Evolutionary conservation across 1,284 basidiomycete genomes (phyloP).

Genomic region (Papiliotrema nemorosa): DNA sequence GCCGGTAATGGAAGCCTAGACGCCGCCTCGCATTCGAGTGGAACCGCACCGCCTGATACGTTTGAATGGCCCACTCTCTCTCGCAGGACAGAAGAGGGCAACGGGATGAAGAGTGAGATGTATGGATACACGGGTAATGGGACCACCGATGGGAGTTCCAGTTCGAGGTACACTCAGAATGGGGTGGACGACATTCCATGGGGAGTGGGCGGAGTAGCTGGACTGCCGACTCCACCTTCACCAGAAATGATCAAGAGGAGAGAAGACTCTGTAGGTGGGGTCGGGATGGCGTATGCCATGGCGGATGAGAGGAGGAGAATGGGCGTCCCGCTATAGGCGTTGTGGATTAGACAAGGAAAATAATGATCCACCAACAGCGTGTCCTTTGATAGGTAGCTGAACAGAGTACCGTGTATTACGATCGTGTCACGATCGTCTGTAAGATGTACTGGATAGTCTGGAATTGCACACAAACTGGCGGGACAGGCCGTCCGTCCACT

Average conservation of each 20-base stretch:
- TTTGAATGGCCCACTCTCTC: not conserved
- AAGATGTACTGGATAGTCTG: too few species aligned
- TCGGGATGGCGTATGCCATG: not conserved
- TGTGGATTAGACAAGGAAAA: too few species aligned
- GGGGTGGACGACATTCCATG: not conserved
- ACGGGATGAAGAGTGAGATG: not conserved
- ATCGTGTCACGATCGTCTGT: too few species aligned
- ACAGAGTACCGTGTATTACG: too few species aligned
- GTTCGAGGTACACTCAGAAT: not conserved
- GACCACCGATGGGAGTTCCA: not conserved
- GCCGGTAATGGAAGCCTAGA: not conserved
- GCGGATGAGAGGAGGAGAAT: not conserved
- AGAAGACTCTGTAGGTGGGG: too few species aligned
- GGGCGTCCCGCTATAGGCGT: not conserved
- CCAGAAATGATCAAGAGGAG: not conserved
- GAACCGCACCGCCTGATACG: not conserved
- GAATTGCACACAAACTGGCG: too few species aligned
- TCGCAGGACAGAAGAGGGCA: not conserved
- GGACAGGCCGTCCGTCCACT: too few species aligned
- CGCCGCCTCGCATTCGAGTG: not conserved
- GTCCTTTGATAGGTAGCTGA: not conserved
- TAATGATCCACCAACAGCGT: too few species aligned
- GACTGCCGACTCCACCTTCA: not conserved
- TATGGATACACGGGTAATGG: not conserved
- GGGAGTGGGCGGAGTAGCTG: not conserved